phyloP scores from a whole-genome alignment of 1,284 basidiomycete species.

The Fomitiporia mediterranea region DNA sequence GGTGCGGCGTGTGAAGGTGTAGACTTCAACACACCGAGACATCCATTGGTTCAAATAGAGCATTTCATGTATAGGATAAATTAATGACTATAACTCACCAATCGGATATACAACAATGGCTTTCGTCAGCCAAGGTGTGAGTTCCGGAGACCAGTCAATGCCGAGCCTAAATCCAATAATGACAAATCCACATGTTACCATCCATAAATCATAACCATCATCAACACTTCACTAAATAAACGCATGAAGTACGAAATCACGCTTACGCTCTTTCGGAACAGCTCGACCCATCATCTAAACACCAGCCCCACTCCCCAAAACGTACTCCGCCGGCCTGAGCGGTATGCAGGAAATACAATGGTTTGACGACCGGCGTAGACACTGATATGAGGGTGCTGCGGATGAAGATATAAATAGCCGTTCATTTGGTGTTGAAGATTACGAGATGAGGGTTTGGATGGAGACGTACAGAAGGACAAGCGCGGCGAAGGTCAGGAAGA shows the following conservation, averaged over 20 bases:
- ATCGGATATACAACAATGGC: constrained; percentile 29
- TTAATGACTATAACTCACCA: constrained; percentile 22
- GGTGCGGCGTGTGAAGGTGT: too few relatives aligned
- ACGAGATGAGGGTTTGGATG: neutral
- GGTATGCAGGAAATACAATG: constrained; percentile 29
- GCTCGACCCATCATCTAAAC: constrained; percentile 21
- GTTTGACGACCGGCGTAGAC: constrained; percentile 29
- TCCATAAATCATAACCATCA: too few relatives aligned
- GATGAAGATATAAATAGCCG: neutral
- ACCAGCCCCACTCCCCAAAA: constrained; percentile 31
- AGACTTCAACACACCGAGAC: too few relatives aligned
- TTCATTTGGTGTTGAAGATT: too few relatives aligned
- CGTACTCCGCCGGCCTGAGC: constrained; percentile 25
- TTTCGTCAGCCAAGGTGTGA: constrained; percentile 26
- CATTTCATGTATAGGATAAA: neutral
- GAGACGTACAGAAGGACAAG: constrained; percentile 27
- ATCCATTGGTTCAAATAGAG: too few relatives aligned
- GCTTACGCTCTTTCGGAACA: constrained; percentile 27
- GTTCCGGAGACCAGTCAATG: constrained; percentile 25
- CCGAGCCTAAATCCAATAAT: constrained; percentile 27
- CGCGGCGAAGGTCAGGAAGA: constrained; percentile 21
- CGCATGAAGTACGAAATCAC: neutral
- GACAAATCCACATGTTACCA: too few relatives aligned
- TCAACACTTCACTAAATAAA: neutral
- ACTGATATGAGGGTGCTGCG: constrained; percentile 30